Percentiles rank a stretch among this genome's conserved stretches.
Conservation (phyloP, 192 early-diverging fungal genomes). For the Entomortierella parvispora region DNA sequence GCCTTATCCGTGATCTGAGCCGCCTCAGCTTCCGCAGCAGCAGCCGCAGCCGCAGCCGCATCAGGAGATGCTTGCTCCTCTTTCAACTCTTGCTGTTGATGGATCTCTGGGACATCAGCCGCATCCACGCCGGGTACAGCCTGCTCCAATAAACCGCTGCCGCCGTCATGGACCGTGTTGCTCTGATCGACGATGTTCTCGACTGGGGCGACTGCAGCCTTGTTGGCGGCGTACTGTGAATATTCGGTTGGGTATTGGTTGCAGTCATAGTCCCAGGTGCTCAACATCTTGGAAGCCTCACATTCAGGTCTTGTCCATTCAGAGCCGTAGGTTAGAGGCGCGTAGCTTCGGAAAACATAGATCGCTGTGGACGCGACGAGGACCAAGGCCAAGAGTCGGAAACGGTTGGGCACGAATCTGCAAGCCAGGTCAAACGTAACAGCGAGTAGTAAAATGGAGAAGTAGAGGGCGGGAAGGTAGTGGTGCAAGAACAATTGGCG, state of each 20-base stretch:
- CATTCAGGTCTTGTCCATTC: constrained; percentile 81
- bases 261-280: constrained; percentile 88
- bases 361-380: constrained; percentile 63
- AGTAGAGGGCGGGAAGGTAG: constrained; percentile 94
- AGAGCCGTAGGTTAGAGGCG: constrained; percentile 88
- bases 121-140: background rate
- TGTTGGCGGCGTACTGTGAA: constrained; percentile 21
- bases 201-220: background rate
- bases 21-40: constrained; percentile 3
- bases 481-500: constrained; percentile 95
- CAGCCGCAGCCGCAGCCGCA: background rate
- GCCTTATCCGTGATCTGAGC: constrained; percentile 17
- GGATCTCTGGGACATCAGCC: background rate
- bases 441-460: constrained; percentile 80
- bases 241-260: constrained; percentile 37
- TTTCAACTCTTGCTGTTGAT: background rate
- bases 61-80: background rate
- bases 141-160: background rate
- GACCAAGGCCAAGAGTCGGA: constrained; percentile 61
- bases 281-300: constrained; percentile 79
- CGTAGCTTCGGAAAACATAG: constrained; percentile 72
- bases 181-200: too few species aligned
- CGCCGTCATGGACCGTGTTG: background rate
- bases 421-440: constrained; percentile 80
- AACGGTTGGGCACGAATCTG: constrained; percentile 62